A percentile compares a stretch with the other conserved stretches of the same genome.
These are phyloP conservation scores for Balansia obtecta DNA, from an alignment of 2,329 filamentous ascomycete genomes.

Conservation along the genomic window DNA sequence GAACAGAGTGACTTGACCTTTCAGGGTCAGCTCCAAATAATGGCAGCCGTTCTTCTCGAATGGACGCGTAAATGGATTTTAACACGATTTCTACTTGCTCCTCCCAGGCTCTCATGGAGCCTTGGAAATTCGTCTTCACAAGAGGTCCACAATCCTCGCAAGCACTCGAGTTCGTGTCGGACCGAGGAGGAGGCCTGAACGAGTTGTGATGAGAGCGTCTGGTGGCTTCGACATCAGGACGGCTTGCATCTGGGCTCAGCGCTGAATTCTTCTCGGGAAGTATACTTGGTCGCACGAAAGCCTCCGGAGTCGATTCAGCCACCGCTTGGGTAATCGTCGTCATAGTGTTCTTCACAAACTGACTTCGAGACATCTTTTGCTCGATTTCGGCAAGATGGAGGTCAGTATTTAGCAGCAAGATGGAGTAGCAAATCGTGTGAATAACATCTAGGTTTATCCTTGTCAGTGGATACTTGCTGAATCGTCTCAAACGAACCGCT, in stretches of 20 bases:
- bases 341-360: slow-evolving; percentile 95
- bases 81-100: slow-evolving; percentile 79
- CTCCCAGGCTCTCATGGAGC: slow-evolving; percentile 71
- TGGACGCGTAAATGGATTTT: slow-evolving; percentile 83
- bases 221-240: slow-evolving; percentile 24
- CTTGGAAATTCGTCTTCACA: slow-evolving; percentile 65
- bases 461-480: not conserved
- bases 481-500: slow-evolving; percentile 15
- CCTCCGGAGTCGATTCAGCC: slow-evolving; percentile 56
- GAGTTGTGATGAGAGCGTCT: slow-evolving; percentile 31
- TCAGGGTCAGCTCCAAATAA: slow-evolving; percentile 58
- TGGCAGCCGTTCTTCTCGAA: slow-evolving; percentile 75
- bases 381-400: slow-evolving; percentile 91
- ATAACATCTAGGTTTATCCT: slow-evolving; percentile 57
- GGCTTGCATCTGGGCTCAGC: slow-evolving; percentile 20
- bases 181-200: slow-evolving; percentile 36
- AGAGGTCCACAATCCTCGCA: slow-evolving; percentile 58
- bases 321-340: slow-evolving; percentile 72
- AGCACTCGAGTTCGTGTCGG: slow-evolving; percentile 28
- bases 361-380: slow-evolving; percentile 85
- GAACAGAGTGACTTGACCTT: slow-evolving; percentile 21
- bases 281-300: slow-evolving; percentile 47
- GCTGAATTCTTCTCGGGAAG: slow-evolving; percentile 31
- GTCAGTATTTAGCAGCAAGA: slow-evolving; percentile 92
- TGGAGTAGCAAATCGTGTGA: slow-evolving; percentile 92